Evolutionary conservation across 164 flowering plant genomes (phyloP), one percentile per base, ranked within the genome.

Genomic region (Echeveria elegans): DNA sequence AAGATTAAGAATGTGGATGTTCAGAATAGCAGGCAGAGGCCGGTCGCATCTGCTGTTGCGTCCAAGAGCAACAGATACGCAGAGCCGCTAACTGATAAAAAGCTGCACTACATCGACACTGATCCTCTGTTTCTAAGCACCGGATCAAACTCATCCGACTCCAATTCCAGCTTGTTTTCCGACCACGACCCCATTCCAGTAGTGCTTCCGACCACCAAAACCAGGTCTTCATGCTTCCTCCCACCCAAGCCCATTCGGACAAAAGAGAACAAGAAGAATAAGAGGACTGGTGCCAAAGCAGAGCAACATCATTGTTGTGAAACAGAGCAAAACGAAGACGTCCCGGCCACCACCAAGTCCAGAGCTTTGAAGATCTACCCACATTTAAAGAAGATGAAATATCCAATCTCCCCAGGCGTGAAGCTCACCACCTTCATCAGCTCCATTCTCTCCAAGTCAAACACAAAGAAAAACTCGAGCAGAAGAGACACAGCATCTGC

Each of bases 321-420:
- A n/a, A n/a, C n/a, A n/a, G n/a, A n/a, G 31, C 63, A 60, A 41
- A 19, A 34, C 19, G 37, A 63, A 9, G 65, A 63, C 8, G 41
- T 7, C 23, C 38, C 23, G 41, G 76, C 71, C 67, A 63, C 41
- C 21, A 78, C 85, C 24, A 85, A 82, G 74, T 77, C 80, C 0
- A 75, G 76, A 58, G 86, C 85, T 9, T 41, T 76, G 72, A 83
- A 85, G 72, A 78, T 80, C 18, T 85, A 82, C 70, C 68, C 71
- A 50, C 82, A 80, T 38, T 69, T 81, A 10, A 85, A 80, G 84
- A 85, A 83, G 65, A 77, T 73, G 77, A 80, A 80, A 32, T 81
- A 80, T 68, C 89, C 89, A 7, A 72, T 77, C 67, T 85, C 89
- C 0, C 90, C 90, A 0, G 86, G 87, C 0, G 82, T 73, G 7